A percentile compares a stretch with the other conserved stretches of the same genome.
phyloP scores from a whole-genome alignment of 1,284 basidiomycete species.

The Fomitiporia mediterranea region DNA sequence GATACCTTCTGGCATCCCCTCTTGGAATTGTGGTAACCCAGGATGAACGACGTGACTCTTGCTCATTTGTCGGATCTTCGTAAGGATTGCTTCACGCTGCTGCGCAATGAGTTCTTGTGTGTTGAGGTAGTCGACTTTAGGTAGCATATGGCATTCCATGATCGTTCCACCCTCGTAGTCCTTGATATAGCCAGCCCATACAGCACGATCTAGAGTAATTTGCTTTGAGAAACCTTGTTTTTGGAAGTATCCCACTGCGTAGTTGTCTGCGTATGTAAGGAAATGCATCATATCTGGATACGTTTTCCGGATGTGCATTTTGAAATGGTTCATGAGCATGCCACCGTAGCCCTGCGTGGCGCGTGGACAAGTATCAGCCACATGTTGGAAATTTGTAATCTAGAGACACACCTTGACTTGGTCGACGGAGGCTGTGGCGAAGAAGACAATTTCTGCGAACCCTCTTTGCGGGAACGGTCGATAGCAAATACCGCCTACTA shows the following conservation, averaged over 20 bases:
- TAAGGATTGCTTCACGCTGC: conserved; percentile 87
- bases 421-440: conserved; percentile 93
- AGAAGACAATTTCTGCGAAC: conserved; percentile 99
- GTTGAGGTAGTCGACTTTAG: conserved; percentile 85
- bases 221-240: conserved; percentile 99
- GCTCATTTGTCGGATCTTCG: conserved; percentile 87
- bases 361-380: not conserved
- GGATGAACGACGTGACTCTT: conserved; percentile 83
- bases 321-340: conserved; percentile 99
- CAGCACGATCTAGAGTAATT: conserved; percentile 83
- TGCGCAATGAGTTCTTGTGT: conserved; percentile 74
- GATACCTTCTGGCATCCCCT: conserved; percentile 42
- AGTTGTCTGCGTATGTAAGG: conserved; percentile 98
- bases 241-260: conserved; percentile 98
- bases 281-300: conserved; percentile 90
- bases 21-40: conserved; percentile 78
- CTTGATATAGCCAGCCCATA: conserved; percentile 99
- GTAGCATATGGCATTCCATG: conserved; percentile 97
- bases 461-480: conserved; percentile 92
- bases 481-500: conserved; percentile 98
- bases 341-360: conserved; percentile 85
- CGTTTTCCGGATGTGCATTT: conserved; percentile 82
- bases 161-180: conserved; percentile 99
- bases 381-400: not conserved
- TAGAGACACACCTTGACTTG: conserved; percentile 83